phyloP scores from a whole-genome alignment of 768 basidiomycete species.

The Lyophyllum atratum region DNA sequence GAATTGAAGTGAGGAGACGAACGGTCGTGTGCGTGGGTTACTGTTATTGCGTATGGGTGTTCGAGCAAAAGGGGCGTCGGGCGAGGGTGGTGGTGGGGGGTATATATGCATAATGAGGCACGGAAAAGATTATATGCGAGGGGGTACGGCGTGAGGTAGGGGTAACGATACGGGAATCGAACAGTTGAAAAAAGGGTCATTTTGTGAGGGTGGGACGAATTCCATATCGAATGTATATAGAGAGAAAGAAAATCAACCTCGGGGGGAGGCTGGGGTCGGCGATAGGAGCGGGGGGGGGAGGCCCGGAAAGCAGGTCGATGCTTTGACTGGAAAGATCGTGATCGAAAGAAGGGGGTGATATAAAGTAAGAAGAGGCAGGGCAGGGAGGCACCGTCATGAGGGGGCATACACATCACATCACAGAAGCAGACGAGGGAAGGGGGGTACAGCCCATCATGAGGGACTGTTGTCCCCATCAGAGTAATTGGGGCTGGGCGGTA shows the following conservation, averaged over 20 bases:
- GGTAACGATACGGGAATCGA: no score
- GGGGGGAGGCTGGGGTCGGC: background rate
- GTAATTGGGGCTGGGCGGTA: constrained; percentile 18
- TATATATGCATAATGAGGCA: no score
- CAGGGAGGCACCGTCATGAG: constrained; percentile 13
- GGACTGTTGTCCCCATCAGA: constrained; percentile 13
- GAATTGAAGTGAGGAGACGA: no score
- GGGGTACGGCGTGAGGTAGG: no score
- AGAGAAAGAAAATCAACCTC: background rate
- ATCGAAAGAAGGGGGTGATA: background rate
- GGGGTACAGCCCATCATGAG: background rate
- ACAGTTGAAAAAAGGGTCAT: background rate
- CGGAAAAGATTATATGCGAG: no score
- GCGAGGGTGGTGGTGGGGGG: no score
- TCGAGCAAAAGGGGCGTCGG: no score
- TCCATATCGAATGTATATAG: background rate
- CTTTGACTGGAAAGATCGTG: background rate
- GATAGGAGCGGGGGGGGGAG: background rate
- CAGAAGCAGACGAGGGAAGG: background rate
- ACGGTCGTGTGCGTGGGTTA: no score
- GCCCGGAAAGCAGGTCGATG: background rate
- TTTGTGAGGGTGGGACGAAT: background rate
- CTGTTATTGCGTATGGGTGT: no score
- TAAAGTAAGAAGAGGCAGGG: background rate
- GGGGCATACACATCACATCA: background rate